Conservation (phyloP, 2,329 filamentous ascomycete species). For the Ceratocystis alfenasii region DNA sequence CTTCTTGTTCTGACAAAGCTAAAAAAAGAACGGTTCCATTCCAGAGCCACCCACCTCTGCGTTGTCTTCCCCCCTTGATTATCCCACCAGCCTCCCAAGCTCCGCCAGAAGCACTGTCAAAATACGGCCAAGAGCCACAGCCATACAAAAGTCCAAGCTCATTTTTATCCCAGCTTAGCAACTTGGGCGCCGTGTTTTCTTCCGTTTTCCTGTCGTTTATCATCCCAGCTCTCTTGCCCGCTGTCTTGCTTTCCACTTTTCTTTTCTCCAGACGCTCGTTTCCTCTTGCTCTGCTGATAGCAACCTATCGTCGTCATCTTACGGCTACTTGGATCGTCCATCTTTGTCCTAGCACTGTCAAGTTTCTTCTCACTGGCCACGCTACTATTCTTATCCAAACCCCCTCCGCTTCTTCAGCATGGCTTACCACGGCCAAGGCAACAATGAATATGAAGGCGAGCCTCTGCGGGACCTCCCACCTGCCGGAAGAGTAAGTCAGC, state of each 20-base stretch:
- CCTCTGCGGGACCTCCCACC: conserved; percentile 54
- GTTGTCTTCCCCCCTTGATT: conserved; percentile 16
- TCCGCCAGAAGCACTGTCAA: background rate
- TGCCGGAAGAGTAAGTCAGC: conserved; percentile 45
- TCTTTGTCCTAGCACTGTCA: background rate
- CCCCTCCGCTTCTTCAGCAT: conserved; percentile 28
- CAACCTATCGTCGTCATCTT: background rate
- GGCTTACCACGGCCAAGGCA: conserved; percentile 52
- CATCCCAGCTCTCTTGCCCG: background rate
- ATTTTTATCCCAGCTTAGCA: background rate
- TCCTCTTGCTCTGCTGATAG: background rate
- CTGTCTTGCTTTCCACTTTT: background rate
- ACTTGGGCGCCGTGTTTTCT: background rate
- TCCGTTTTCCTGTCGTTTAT: background rate
- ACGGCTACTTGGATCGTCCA: background rate
- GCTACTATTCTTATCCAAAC: background rate
- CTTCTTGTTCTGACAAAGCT: background rate
- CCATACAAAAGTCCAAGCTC: conserved; percentile 1
- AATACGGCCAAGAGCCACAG: conserved; percentile 6
- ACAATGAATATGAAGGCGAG: conserved; percentile 49
- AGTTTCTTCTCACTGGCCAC: background rate
- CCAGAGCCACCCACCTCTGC: background rate
- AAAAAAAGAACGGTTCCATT: background rate
- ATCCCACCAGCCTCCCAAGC: conserved; percentile 14
- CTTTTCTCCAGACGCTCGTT: background rate